Conservation (phyloP, 305 asterid genomes). For the Fraxinus baroniana region DNA sequence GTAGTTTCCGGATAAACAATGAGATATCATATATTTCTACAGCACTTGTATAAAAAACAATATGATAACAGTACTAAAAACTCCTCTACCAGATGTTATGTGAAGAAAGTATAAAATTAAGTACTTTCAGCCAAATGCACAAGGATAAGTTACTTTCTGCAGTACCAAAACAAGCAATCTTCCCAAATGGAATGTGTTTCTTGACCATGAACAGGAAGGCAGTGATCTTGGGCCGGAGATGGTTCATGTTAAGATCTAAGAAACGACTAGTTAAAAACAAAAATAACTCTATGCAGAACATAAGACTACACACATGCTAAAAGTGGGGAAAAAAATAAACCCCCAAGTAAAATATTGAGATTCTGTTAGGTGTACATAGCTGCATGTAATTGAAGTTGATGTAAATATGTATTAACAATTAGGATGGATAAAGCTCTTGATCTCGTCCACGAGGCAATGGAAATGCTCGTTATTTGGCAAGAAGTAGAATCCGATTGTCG, state of each 20-base stretch:
- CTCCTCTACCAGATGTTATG: not conserved
- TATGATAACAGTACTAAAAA: not conserved
- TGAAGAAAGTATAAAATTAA: not conserved
- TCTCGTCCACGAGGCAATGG: conserved; percentile 30
- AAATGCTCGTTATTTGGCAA: conserved; percentile 34
- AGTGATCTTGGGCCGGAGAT: conserved; percentile 6
- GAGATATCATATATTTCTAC: not conserved
- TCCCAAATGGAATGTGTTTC: conserved; percentile 27
- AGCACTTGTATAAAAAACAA: not conserved
- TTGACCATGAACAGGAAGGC: conserved; percentile 6
- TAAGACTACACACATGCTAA: conserved; percentile 36
- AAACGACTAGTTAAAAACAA: not conserved
- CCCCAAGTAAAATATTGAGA: conserved; percentile 23
- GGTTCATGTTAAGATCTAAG: not conserved
- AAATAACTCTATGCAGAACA: conserved; percentile 9
- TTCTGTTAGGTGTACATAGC: not conserved
- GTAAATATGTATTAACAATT: too few species aligned
- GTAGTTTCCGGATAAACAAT: not conserved
- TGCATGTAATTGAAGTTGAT: not conserved
- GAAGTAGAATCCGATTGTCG: conserved; percentile 36
- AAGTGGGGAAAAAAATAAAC: not conserved
- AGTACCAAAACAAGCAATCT: not conserved
- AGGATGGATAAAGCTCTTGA: conserved; percentile 36
- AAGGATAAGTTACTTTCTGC: not conserved
- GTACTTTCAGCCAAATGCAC: not conserved